Evolutionary conservation across 2,329 filamentous ascomycete species (phyloP).

Genomic region (Leptographium lundbergii): DNA sequence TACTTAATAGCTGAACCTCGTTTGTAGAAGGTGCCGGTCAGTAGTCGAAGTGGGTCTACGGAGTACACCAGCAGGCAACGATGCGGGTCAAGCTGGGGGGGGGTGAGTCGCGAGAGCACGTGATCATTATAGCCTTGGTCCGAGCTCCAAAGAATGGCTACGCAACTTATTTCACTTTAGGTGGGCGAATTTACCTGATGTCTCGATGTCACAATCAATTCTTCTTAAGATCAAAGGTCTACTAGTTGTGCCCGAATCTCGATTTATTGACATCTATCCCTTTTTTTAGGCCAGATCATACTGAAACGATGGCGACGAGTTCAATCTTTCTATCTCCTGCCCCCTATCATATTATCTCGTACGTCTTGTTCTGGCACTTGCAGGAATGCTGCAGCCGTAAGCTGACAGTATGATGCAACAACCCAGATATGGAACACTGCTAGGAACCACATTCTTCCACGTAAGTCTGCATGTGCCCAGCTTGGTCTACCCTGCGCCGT

Average conservation of each 20-base stretch:
- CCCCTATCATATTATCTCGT: slow-evolving; percentile 69
- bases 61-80: slow-evolving; percentile 5
- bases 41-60: slow-evolving; percentile 1
- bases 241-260: background rate
- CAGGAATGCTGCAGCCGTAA: background rate
- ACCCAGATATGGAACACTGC: slow-evolving; percentile 68
- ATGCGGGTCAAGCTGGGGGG: background rate
- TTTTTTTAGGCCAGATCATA: background rate
- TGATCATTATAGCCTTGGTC: background rate
- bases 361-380: slow-evolving; percentile 15
- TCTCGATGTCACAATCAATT: background rate
- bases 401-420: background rate
- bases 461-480: slow-evolving; percentile 25
- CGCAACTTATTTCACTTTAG: background rate
- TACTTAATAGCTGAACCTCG: background rate
- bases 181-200: background rate
- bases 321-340: slow-evolving; percentile 49
- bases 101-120: slow-evolving; percentile 10
- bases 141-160: background rate
- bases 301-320: background rate
- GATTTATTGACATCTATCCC: background rate
- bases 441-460: slow-evolving; percentile 82
- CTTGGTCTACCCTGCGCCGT: slow-evolving; percentile 1
- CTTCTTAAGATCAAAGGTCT: background rate
- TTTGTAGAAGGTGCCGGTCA: background rate